A percentile compares a stretch with the other conserved stretches of the same genome.
Evolutionary conservation across 2,329 filamentous ascomycete species (phyloP).

Genomic region (Scedosporium dehoogii): DNA sequence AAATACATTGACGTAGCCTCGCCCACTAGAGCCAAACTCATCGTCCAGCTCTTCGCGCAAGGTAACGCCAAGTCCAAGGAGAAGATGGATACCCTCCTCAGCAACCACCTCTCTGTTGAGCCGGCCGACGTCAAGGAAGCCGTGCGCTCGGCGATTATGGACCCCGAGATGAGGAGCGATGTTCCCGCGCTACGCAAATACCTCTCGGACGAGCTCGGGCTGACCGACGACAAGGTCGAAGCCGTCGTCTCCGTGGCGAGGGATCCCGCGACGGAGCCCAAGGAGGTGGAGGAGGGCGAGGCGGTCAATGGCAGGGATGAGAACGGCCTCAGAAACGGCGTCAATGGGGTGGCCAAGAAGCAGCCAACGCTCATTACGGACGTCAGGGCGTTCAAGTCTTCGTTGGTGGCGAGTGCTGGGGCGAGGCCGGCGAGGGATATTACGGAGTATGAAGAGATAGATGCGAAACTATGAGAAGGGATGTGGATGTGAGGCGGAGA

Average conservation of each 20-base stretch:
- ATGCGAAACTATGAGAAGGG: slow-evolving; percentile 59
- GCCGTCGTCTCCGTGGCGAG: slow-evolving; percentile 12
- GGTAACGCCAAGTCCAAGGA: slow-evolving; percentile 26
- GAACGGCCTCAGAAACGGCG: slow-evolving; percentile 33
- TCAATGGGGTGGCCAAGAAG: slow-evolving; percentile 22
- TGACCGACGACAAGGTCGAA: slow-evolving; percentile 19
- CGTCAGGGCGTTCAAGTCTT: slow-evolving; percentile 70
- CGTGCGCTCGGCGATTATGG: slow-evolving; percentile 7
- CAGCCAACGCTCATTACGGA: slow-evolving; percentile 59
- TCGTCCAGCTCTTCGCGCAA: slow-evolving; percentile 75
- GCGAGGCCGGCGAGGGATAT: slow-evolving; percentile 65
- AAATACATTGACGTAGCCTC: slow-evolving; percentile 69
- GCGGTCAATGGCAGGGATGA: slow-evolving; percentile 10
- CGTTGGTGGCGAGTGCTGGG: slow-evolving; percentile 61
- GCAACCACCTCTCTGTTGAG: neutral
- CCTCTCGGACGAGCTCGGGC: neutral
- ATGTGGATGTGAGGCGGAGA: no score
- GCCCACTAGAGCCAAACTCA: slow-evolving; percentile 64
- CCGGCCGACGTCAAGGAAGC: slow-evolving; percentile 12
- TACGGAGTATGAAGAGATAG: slow-evolving; percentile 76
- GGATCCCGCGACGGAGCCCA: slow-evolving; percentile 12
- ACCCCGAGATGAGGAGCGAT: slow-evolving; percentile 7
- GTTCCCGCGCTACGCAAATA: neutral
- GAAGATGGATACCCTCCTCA: neutral
- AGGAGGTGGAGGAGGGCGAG: slow-evolving; percentile 22